These are phyloP conservation scores for Aspergillus pseudoglaucus DNA, from an alignment of 2,329 filamentous ascomycete genomes.

Conservation along the genomic window DNA sequence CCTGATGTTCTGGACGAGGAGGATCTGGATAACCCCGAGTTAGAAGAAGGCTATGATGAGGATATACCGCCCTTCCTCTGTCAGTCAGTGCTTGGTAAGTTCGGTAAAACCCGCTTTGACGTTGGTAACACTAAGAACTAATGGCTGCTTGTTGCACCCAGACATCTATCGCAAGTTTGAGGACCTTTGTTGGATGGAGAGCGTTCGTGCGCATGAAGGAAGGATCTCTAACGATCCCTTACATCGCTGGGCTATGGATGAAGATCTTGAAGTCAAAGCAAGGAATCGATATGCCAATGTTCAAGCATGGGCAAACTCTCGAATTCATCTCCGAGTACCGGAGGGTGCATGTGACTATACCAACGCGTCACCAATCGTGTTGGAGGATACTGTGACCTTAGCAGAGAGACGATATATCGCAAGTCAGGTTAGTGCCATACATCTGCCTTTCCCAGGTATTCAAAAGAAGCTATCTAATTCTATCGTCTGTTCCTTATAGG, in stretches of 20 bases:
- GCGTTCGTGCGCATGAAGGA: constrained; percentile 46
- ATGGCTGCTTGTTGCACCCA: constrained; percentile 20
- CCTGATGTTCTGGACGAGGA: constrained; percentile 18
- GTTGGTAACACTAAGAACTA: constrained; percentile 1
- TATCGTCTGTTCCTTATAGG: constrained; percentile 36
- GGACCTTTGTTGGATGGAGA: constrained; percentile 56
- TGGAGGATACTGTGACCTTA: constrained; percentile 47
- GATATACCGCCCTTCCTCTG: constrained; percentile 33
- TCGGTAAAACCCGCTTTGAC: constrained; percentile 3
- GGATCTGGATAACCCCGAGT: constrained; percentile 22
- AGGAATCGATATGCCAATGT: constrained; percentile 88
- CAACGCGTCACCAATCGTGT: constrained; percentile 67
- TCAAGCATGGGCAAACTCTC: constrained; percentile 80
- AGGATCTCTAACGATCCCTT: constrained; percentile 39
- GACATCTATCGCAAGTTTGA: constrained; percentile 56
- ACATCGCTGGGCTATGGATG: constrained; percentile 55
- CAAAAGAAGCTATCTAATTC: constrained; percentile 2
- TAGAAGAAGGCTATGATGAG: constrained; percentile 24
- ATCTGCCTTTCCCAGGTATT: not conserved
- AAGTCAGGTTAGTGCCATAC: constrained; percentile 56
- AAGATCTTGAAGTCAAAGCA: constrained; percentile 48
- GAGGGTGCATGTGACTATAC: constrained; percentile 69
- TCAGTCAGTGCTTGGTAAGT: constrained; percentile 33
- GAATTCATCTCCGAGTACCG: constrained; percentile 72
- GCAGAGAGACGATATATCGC: constrained; percentile 66